Conservation (phyloP, 2,329 filamentous ascomycete species). For the Neofusicoccum cordaticola region DNA sequence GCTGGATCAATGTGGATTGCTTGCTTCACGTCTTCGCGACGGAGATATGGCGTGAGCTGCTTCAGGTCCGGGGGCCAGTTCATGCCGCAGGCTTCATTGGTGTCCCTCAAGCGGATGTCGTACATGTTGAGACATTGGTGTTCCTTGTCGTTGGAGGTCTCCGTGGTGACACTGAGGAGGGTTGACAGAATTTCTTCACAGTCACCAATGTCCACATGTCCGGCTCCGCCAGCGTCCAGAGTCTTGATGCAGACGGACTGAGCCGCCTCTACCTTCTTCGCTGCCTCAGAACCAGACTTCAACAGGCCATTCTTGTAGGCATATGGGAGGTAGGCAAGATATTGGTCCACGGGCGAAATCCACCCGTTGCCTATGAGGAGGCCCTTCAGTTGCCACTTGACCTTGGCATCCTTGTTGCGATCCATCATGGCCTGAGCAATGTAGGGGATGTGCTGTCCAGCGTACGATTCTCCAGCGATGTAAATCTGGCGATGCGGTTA, state of each 20-base stretch:
- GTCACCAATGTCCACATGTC: conserved; percentile 62
- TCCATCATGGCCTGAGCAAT: conserved; percentile 88
- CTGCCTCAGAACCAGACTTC: conserved; percentile 61
- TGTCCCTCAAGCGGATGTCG: conserved; percentile 80
- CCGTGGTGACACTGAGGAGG: conserved; percentile 65
- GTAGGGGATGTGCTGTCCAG: conserved; percentile 95
- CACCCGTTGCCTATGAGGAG: conserved; percentile 96
- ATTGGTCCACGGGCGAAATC: conserved; percentile 89
- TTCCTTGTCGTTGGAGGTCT: conserved; percentile 51
- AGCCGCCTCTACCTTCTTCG: conserved; percentile 65
- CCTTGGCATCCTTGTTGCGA: conserved; percentile 65
- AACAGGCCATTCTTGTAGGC: conserved; percentile 75
- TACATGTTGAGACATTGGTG: conserved; percentile 89
- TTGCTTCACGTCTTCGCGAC: conserved; percentile 70
- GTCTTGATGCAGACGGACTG: conserved; percentile 65
- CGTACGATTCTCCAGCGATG: conserved; percentile 92
- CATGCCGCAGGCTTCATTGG: conserved; percentile 80
- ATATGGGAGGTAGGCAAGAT: conserved; percentile 79
- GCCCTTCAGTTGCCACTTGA: conserved; percentile 75
- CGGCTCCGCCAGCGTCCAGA: conserved; percentile 57
- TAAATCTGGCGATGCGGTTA: conserved; percentile 63
- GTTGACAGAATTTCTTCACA: conserved; percentile 78
- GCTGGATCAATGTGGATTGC: conserved; percentile 80
- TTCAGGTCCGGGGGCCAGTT: conserved; percentile 91
- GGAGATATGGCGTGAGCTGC: conserved; percentile 78